Conservation (phyloP, 2,329 filamentous ascomycete genomes). For the Colletotrichum australisinense region DNA sequence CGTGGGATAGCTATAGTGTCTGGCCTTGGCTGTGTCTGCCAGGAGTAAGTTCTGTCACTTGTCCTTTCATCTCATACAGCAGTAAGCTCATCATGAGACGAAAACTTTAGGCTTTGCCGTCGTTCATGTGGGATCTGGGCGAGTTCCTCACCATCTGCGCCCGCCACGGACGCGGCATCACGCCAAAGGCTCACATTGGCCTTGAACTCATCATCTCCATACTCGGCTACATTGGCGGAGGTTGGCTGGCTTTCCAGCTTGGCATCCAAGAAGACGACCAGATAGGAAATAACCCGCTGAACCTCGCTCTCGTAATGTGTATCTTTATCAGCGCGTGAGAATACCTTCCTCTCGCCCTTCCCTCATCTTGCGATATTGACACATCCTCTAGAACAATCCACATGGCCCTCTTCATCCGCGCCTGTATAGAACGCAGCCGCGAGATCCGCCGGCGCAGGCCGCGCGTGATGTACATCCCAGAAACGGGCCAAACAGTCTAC, state of each 20-base stretch:
- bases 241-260: neutral
- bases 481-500: conserved; percentile 38
- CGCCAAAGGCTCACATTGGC: conserved; percentile 42
- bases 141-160: conserved; percentile 41
- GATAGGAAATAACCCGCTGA: neutral
- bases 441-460: conserved; percentile 35
- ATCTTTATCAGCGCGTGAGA: conserved; percentile 24
- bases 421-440: conserved; percentile 40
- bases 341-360: no score
- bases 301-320: neutral
- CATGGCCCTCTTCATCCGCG: conserved; percentile 42
- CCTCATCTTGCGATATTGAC: neutral
- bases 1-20: neutral
- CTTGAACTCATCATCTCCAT: conserved; percentile 41
- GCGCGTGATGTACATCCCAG: conserved; percentile 39
- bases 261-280: neutral
- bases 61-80: neutral
- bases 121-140: conserved; percentile 40
- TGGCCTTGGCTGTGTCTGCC: conserved; percentile 9
- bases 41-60: conserved; percentile 8
- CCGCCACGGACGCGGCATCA: conserved; percentile 40
- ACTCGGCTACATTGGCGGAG: neutral
- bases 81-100: neutral
- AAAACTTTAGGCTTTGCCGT: conserved; percentile 14
- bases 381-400: conserved; percentile 35